phyloP scores from a whole-genome alignment of 495 filamentous ascomycete species.

The Xylona heveae region DNA sequence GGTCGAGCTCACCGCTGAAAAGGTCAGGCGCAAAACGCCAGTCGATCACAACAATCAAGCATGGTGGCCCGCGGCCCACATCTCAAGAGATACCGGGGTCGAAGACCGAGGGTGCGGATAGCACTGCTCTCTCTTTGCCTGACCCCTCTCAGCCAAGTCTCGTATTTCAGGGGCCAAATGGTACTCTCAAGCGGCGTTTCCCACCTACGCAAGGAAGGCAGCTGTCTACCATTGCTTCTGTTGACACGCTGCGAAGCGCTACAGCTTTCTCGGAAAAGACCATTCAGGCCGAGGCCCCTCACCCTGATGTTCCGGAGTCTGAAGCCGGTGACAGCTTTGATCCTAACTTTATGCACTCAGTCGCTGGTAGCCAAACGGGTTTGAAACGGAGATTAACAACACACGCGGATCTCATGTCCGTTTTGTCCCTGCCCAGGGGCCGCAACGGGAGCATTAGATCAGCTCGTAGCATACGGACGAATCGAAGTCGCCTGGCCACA shows the following conservation, averaged over 20 bases:
- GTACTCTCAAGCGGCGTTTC: conserved; percentile 26
- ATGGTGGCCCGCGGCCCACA: neutral
- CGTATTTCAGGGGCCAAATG: conserved; percentile 5
- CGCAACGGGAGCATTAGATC: conserved; percentile 15
- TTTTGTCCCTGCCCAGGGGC: conserved; percentile 49
- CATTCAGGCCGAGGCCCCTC: neutral
- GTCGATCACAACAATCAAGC: neutral
- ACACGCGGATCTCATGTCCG: conserved; percentile 83
- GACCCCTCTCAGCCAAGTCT: neutral
- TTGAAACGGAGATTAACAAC: conserved; percentile 66
- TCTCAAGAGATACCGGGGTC: neutral
- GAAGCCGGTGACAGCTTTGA: conserved; percentile 10
- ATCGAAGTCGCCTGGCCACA: conserved; percentile 34
- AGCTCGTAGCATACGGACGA: conserved; percentile 26
- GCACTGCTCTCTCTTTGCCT: neutral
- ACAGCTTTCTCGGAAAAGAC: neutral
- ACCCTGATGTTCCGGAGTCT: conserved; percentile 4
- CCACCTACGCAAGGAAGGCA: conserved; percentile 43
- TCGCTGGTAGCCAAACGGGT: conserved; percentile 17
- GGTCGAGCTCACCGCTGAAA: neutral
- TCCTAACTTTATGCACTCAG: conserved; percentile 6
- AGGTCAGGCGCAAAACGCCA: neutral
- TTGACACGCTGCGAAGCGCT: conserved; percentile 25
- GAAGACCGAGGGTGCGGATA: neutral
- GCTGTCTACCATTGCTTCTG: conserved; percentile 53